A percentile compares a stretch with the other conserved stretches of the same genome.
Conservation (phyloP, 768 basidiomycete species). For the Russula ochroleuca region DNA sequence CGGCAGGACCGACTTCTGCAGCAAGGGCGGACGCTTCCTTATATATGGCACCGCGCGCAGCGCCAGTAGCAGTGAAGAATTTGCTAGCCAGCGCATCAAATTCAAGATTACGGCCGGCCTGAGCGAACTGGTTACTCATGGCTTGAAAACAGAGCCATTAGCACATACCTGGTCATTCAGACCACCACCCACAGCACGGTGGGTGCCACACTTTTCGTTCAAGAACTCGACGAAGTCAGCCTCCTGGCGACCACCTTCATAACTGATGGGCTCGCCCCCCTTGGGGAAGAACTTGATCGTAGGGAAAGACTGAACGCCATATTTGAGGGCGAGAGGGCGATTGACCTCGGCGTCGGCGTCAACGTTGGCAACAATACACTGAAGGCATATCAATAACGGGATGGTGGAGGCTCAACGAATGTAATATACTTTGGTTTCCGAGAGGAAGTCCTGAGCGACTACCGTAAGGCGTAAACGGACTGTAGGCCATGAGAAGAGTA, state of each 20-base stretch:
- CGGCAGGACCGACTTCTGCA: conserved; percentile 45
- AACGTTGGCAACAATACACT: conserved; percentile 89
- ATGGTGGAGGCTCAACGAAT: background rate
- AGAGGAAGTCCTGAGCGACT: conserved; percentile 76
- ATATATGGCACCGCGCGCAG: conserved; percentile 56
- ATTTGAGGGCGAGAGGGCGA: conserved; percentile 61
- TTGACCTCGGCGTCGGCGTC: conserved; percentile 85
- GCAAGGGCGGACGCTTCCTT: conserved; percentile 59
- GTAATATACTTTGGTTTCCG: conserved; percentile 63
- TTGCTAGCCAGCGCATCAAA: conserved; percentile 74
- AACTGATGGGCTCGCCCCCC: conserved; percentile 53
- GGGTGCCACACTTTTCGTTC: conserved; percentile 83
- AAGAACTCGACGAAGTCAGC: conserved; percentile 73
- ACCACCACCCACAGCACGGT: conserved; percentile 77
- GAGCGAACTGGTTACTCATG: background rate
- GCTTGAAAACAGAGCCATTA: background rate
- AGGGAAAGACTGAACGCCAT: conserved; percentile 78
- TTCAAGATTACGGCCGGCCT: conserved; percentile 79
- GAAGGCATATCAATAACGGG: conserved; percentile 17
- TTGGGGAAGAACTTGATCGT: conserved; percentile 95
- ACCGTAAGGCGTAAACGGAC: conserved; percentile 2
- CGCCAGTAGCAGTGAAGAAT: conserved; percentile 61
- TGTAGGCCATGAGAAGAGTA: background rate
- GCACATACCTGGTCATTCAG: conserved; percentile 57
- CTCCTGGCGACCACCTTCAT: conserved; percentile 68